These are phyloP conservation scores for Fraxinus baroniana DNA, from an alignment of 305 asterid genomes.

Conservation along the genomic window DNA sequence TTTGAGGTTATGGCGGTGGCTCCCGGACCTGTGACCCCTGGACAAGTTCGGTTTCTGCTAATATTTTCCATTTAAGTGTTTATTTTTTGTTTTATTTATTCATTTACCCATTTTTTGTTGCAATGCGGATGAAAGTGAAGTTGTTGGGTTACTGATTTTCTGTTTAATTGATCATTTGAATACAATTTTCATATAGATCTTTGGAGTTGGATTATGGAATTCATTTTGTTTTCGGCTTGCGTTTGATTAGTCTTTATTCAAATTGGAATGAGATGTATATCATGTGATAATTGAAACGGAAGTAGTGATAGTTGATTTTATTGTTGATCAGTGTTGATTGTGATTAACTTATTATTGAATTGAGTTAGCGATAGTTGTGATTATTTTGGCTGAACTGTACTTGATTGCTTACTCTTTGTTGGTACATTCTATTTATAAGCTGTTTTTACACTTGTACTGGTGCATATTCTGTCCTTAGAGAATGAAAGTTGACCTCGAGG, in stretches of 20 bases:
- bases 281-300: not conserved
- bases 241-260: not conserved
- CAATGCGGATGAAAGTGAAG: constrained; percentile 15
- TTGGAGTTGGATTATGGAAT: not conserved
- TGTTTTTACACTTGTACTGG: not conserved
- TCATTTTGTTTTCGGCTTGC: not conserved
- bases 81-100: not conserved
- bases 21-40: constrained; percentile 77
- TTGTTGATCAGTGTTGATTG: not conserved
- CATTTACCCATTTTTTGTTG: not conserved
- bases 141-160: not conserved
- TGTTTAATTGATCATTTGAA: constrained; percentile 20
- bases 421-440: not conserved
- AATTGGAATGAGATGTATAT: not conserved
- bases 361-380: not conserved
- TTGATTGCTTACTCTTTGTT: not conserved
- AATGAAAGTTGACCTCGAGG: constrained; percentile 11
- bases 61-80: constrained; percentile 17
- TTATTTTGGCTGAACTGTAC: not conserved
- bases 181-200: constrained; percentile 1
- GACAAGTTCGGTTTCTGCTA: constrained; percentile 51
- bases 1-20: constrained; percentile 55
- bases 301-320: not conserved
- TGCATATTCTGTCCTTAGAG: not conserved
- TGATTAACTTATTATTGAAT: not conserved